phyloP scores from a whole-genome alignment of 352 stramenopile genomes.

The Phytophthora hybrid region DNA sequence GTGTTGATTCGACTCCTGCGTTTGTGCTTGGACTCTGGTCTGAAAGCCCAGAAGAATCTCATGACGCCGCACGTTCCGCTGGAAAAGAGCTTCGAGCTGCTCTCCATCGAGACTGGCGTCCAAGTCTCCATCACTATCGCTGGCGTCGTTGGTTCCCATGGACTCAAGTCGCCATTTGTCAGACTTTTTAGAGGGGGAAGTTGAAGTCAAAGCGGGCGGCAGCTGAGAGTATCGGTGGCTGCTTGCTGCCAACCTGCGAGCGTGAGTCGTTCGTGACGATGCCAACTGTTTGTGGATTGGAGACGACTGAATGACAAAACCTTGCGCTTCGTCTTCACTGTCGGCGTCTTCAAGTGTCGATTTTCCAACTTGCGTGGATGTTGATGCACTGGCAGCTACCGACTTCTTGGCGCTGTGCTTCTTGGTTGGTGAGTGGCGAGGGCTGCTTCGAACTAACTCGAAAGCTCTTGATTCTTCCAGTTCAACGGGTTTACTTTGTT shows the following conservation, averaged over 20 bases:
- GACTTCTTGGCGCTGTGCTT: background rate
- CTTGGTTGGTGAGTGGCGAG: conserved; percentile 3
- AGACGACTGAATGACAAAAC: conserved; percentile 37
- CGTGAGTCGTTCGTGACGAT: conserved; percentile 5
- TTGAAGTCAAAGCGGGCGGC: conserved; percentile 4
- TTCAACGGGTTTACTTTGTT: conserved; percentile 21
- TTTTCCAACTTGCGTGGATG: background rate
- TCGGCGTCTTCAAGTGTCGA: conserved; percentile 8
- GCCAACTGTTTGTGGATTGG: conserved; percentile 6
- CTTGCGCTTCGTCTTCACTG: conserved; percentile 41
- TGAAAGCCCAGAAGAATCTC: conserved; percentile 70
- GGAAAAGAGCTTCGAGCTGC: conserved; percentile 66
- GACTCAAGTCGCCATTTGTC: conserved; percentile 31
- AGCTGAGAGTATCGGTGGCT: conserved; percentile 36
- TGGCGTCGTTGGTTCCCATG: conserved; percentile 21
- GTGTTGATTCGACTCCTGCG: conserved; percentile 15
- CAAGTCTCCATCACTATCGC: conserved; percentile 40
- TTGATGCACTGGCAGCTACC: background rate
- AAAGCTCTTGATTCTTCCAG: background rate
- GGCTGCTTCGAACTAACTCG: background rate
- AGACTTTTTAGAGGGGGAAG: conserved; percentile 6
- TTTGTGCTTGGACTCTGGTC: conserved; percentile 20
- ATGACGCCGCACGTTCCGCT: conserved; percentile 66
- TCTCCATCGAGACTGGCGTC: conserved; percentile 51
- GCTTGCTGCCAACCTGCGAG: conserved; percentile 11